These are phyloP conservation scores for Cercospora canescens DNA, from an alignment of 2,329 filamentous ascomycete genomes.

Conservation along the genomic window DNA sequence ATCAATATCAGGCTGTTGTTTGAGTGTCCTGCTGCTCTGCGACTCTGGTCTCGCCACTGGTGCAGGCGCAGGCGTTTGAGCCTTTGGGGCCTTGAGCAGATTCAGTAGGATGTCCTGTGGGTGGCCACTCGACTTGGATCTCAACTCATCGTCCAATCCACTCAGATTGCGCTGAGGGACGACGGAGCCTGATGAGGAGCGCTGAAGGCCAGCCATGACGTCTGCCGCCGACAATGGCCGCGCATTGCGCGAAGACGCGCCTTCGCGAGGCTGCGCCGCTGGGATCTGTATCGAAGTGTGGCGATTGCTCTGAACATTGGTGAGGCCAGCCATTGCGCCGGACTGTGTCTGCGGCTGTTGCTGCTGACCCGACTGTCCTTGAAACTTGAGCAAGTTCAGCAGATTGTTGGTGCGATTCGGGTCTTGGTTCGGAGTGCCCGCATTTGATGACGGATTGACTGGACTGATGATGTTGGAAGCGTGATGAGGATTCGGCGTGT, in stretches of 20 bases:
- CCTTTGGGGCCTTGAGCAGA: constrained; percentile 68
- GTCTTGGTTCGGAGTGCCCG: constrained; percentile 42
- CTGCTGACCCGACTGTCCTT: constrained; percentile 42
- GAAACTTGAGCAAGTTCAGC: constrained; percentile 67
- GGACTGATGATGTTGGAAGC: constrained; percentile 61
- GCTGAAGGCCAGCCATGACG: constrained; percentile 57
- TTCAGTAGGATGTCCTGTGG: constrained; percentile 81
- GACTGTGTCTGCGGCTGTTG: constrained; percentile 31
- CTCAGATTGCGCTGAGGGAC: constrained; percentile 34
- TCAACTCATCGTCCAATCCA: constrained; percentile 30
- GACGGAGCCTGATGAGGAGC: constrained; percentile 42
- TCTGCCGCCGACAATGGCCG: constrained; percentile 55
- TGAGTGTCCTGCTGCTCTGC: constrained; percentile 9
- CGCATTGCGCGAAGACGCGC: constrained; percentile 10
- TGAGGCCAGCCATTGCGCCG: constrained; percentile 41
- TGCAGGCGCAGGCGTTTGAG: constrained; percentile 36
- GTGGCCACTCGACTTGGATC: constrained; percentile 28
- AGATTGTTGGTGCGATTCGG: constrained; percentile 49
- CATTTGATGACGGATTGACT: constrained; percentile 44
- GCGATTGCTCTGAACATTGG: constrained; percentile 31
- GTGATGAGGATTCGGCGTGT: constrained; percentile 57
- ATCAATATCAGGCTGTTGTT: constrained; percentile 35
- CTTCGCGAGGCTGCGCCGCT: constrained; percentile 18
- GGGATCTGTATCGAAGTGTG: constrained; percentile 23
- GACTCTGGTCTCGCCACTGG: constrained; percentile 31